These are phyloP conservation scores for Solanum hybrid DNA, from an alignment of 305 asterid species.

Conservation along the genomic window DNA sequence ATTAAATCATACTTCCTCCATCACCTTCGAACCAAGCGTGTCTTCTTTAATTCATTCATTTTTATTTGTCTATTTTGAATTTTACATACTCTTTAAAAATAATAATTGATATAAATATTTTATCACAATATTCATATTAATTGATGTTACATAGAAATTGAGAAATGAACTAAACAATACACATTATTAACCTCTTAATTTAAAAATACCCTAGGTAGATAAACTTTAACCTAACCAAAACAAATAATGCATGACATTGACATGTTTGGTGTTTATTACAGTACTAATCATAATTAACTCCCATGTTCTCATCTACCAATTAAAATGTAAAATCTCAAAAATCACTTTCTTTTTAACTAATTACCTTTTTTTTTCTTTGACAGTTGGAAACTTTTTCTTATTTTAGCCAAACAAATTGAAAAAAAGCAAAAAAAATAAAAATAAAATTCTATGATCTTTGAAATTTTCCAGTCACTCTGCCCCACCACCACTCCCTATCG, in stretches of 20 bases:
- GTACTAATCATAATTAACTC: background rate
- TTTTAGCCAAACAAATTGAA: background rate
- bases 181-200: background rate
- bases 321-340: background rate
- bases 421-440: background rate
- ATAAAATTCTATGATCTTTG: background rate
- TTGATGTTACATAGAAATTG: background rate
- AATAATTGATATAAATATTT: background rate
- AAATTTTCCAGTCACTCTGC: background rate
- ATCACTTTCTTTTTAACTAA: background rate
- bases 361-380: background rate
- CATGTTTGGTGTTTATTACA: background rate
- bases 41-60: background rate
- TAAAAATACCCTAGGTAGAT: background rate
- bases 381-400: background rate
- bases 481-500: conserved; percentile 3
- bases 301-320: background rate
- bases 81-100: background rate
- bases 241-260: background rate
- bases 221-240: background rate
- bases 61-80: background rate
- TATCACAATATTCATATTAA: background rate
- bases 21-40: fast-evolving
- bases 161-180: background rate
- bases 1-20: background rate